Percentiles rank a stretch among this genome's conserved stretches.
phyloP scores from a whole-genome alignment of 345 rosid genomes.

The Euphorbia tirucalli region DNA sequence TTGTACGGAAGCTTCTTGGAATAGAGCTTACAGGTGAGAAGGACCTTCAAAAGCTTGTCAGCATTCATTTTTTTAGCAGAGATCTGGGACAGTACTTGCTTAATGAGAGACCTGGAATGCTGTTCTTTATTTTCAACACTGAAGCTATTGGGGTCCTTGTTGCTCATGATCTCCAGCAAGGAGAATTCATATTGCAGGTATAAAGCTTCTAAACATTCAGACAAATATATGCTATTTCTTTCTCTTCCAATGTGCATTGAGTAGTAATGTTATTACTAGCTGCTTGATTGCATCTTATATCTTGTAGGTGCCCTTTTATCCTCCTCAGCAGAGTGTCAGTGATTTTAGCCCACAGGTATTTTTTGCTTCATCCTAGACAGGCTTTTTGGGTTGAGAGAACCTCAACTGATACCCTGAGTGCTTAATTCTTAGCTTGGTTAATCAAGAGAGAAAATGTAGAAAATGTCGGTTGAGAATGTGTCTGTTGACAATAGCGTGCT shows the following conservation, averaged over 20 bases:
- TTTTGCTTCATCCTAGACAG: conserved; percentile 16
- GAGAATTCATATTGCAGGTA: conserved; percentile 95
- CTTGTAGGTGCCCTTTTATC: conserved; percentile 79
- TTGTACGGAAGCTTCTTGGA: conserved; percentile 59
- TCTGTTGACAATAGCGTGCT: not conserved
- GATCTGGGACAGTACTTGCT: conserved; percentile 71
- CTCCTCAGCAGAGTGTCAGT: conserved; percentile 80
- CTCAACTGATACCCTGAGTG: not conserved
- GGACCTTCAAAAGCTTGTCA: conserved; percentile 83
- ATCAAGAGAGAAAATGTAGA: too few relatives aligned
- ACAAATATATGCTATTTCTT: not conserved
- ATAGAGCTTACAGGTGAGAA: conserved; percentile 68
- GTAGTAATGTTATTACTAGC: not conserved
- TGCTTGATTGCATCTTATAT: conserved; percentile 19
- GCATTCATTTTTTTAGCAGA: conserved; percentile 82
- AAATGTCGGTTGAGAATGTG: not conserved
- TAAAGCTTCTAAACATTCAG: conserved; percentile 4
- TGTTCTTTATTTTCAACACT: conserved; percentile 85
- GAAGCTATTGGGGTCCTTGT: conserved; percentile 89
- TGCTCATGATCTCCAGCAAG: conserved; percentile 88
- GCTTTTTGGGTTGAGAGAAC: not conserved
- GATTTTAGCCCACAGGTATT: conserved; percentile 75
- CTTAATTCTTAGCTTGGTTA: not conserved
- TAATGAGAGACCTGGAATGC: conserved; percentile 76
- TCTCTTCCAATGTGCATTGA: conserved; percentile 8